These are phyloP conservation scores for Begonia fuchsioides DNA, from an alignment of 306 rosid species.

Conservation along the genomic window DNA sequence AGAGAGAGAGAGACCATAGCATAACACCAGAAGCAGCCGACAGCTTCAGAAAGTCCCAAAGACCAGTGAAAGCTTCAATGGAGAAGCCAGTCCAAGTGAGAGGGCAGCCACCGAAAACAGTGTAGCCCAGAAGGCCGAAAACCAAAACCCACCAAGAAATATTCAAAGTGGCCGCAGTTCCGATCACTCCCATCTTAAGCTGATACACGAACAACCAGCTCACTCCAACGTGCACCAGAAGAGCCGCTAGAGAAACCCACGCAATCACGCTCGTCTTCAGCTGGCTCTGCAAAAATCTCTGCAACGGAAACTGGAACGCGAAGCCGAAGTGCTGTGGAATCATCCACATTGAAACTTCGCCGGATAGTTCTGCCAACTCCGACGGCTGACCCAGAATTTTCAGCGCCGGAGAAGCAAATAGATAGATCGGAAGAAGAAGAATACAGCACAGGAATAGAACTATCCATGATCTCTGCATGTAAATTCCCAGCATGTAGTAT, in stretches of 20 bases:
- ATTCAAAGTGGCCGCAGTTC: not conserved
- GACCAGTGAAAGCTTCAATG: slow-evolving; percentile 3
- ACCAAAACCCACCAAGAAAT: slow-evolving; percentile 9
- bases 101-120: slow-evolving; percentile 3
- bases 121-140: slow-evolving; percentile 2
- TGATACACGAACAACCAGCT: slow-evolving; percentile 6
- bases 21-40: slow-evolving; percentile 4
- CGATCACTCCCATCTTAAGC: slow-evolving; percentile 2
- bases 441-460: slow-evolving; percentile 3
- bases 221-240: slow-evolving; percentile 3
- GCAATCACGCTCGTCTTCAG: slow-evolving; percentile 4
- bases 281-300: slow-evolving; percentile 6
- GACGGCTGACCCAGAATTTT: slow-evolving; percentile 3
- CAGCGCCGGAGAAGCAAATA: slow-evolving; percentile 1
- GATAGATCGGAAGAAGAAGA: slow-evolving; percentile 1
- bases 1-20: slow-evolving; percentile 6
- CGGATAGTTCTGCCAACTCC: slow-evolving; percentile 2
- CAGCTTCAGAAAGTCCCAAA: slow-evolving; percentile 2
- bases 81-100: slow-evolving; percentile 7
- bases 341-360: slow-evolving; percentile 1
- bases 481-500: slow-evolving; percentile 7
- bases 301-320: slow-evolving; percentile 6
- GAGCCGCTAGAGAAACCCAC: slow-evolving; percentile 4
- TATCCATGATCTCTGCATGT: slow-evolving; percentile 6
- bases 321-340: slow-evolving; percentile 6